Conservation (phyloP, 1,284 basidiomycete species). For the Ceratobasidium sp. region DNA sequence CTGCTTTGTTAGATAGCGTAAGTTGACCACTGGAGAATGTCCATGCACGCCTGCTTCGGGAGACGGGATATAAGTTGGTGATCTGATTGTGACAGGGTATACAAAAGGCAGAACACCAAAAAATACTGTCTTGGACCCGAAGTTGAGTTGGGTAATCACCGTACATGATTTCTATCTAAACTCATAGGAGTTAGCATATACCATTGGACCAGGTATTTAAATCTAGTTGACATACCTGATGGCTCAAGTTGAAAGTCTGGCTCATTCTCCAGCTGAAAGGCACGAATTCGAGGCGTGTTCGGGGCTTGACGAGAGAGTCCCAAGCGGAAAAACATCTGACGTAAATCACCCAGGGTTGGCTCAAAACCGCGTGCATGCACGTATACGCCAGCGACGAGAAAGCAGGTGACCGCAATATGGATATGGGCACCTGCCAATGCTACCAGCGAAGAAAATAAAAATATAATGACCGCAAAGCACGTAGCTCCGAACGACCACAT, state of each 20-base stretch:
- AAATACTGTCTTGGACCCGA: no score
- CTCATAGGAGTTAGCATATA: neutral
- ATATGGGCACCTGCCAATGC: conserved; percentile 20
- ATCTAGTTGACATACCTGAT: neutral
- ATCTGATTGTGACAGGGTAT: no score
- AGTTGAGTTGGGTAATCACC: no score
- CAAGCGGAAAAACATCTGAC: neutral
- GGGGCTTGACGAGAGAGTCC: neutral
- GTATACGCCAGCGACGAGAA: conserved; percentile 40
- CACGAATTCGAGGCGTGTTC: neutral
- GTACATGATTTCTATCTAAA: neutral
- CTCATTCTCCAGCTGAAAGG: neutral
- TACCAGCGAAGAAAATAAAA: conserved; percentile 13
- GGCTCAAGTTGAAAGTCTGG: neutral
- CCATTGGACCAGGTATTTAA: no score
- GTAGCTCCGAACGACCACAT: conserved; percentile 42
- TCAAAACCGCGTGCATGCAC: conserved; percentile 37
- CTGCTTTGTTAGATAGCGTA: no score
- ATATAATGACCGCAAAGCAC: conserved; percentile 24
- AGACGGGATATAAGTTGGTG: no score
- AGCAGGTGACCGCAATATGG: conserved; percentile 19
- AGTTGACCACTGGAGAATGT: no score
- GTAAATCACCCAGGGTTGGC: conserved; percentile 6
- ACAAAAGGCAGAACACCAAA: no score
- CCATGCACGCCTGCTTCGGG: no score